Evolutionary conservation across 148 eudicot species (phyloP), one percentile per base, ranked within the genome.

Genomic region (Camellia lanceoleosa): DNA sequence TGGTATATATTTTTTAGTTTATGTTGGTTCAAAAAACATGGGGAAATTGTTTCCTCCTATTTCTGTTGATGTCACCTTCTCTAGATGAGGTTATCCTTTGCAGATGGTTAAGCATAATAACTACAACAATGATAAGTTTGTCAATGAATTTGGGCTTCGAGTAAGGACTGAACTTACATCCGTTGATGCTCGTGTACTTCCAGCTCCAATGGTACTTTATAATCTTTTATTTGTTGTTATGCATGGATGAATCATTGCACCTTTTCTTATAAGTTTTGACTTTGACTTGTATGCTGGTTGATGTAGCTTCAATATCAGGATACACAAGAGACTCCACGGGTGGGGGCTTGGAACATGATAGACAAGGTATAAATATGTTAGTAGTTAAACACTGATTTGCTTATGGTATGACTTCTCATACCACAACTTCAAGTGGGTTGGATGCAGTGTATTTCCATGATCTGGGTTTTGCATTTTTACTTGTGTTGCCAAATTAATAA

Each of bases 321-420:
- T 11, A 75, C 84, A 2, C 76, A 42, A 52, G 90, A 90, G 61
- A 30, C 76, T 44, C 99, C 99, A 8, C 79, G 80, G 2, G 91
- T 89, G 15, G 99, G 99, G 0, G 85, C 82, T 19, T 96, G 99
- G 99, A 96, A 96, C 65, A 96, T 93, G 99, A 96, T 93, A 0
- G 74, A 88, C n/a, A 91, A 89, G 94, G 99, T 96, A 61, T 75
- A 11, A 30, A 30, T 30, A 30, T 30, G 0, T 30, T 30, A 30
- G 44, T 63, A 2, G 7, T 71, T 5, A 43, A 71, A 52, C 41
- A 58, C 14, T 47, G 7, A 47, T 47, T 47, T 47, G 51, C 30
- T 47, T 47, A 47, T 4, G 51, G 51, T 47, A 47, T 47, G 51
- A 7, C 51, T 2, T 47, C 51, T 47, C 51, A 47, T 47, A 47